Conservation (phyloP, 306 rosid genomes). For the Sicyos baderoa region DNA sequence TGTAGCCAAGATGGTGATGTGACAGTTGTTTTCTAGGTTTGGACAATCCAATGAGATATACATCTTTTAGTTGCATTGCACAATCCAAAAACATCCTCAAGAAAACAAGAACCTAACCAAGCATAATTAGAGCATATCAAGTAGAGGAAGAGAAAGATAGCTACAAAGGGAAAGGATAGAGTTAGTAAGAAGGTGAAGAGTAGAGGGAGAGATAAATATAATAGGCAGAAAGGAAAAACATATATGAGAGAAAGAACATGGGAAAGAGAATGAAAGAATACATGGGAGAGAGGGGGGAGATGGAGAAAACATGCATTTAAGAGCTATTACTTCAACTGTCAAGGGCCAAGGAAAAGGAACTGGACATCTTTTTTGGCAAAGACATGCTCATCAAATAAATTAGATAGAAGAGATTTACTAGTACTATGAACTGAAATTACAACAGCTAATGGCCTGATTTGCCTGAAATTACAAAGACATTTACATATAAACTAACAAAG, state of each 20-base stretch:
- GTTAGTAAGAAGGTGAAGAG: constrained; percentile 5
- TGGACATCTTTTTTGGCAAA: constrained; percentile 6
- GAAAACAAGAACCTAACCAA: too few relatives aligned
- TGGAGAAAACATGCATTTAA: background rate
- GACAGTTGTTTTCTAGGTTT: too few relatives aligned
- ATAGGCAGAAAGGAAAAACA: background rate
- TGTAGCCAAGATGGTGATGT: too few relatives aligned
- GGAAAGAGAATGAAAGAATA: background rate
- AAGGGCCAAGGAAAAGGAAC: background rate
- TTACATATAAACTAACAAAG: constrained; percentile 23
- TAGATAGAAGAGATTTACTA: constrained; percentile 23
- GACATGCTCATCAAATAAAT: constrained; percentile 21
- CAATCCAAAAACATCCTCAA: too few relatives aligned
- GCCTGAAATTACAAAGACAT: constrained; percentile 42
- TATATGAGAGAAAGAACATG: background rate
- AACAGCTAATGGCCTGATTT: constrained; percentile 35
- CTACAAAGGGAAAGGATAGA: constrained; percentile 1
- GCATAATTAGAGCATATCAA: too few relatives aligned
- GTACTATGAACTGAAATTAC: constrained; percentile 40
- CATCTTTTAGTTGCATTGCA: too few relatives aligned
- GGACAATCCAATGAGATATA: too few relatives aligned
- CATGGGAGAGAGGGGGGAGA: background rate
- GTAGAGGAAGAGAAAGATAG: background rate
- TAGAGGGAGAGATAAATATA: constrained; percentile 1
- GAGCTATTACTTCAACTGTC: background rate